Evolutionary conservation across 768 basidiomycete genomes (phyloP).

Genomic region (Cubamyces lactineus): DNA sequence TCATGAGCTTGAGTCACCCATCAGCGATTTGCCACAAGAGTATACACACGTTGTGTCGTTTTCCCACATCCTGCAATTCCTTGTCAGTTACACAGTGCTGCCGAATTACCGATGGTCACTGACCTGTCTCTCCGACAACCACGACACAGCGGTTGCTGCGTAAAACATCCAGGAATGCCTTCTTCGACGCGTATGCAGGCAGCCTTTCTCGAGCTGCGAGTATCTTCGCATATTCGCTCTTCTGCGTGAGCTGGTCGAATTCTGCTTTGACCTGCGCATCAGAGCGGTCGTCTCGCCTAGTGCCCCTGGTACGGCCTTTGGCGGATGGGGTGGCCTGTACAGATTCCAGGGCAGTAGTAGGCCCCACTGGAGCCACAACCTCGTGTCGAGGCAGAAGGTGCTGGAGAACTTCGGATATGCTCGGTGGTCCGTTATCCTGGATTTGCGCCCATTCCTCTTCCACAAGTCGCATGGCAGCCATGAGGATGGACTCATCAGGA

Average conservation of each 20-base stretch:
- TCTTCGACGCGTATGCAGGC: constrained; percentile 75
- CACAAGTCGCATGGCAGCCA: constrained; percentile 68
- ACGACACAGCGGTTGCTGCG: constrained; percentile 69
- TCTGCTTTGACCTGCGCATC: constrained; percentile 54
- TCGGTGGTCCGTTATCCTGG: constrained; percentile 74
- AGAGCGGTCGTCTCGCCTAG: constrained; percentile 45
- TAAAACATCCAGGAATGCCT: constrained; percentile 63
- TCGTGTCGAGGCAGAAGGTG: constrained; percentile 50
- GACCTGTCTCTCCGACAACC: constrained; percentile 90
- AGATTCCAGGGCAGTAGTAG: neutral
- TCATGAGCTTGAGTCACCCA: neutral
- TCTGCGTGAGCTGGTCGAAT: constrained; percentile 51
- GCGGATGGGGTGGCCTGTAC: constrained; percentile 1
- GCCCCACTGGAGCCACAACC: neutral
- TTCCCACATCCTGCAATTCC: constrained; percentile 74
- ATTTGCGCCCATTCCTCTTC: constrained; percentile 72
- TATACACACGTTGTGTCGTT: constrained; percentile 76
- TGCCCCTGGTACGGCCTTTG: constrained; percentile 31
- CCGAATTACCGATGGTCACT: constrained; percentile 14
- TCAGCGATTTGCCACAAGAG: neutral
- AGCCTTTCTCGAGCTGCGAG: constrained; percentile 58
- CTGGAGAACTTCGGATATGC: constrained; percentile 66
- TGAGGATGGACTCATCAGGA: constrained; percentile 70
- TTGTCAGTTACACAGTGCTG: neutral
- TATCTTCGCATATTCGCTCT: constrained; percentile 58